A percentile compares a stretch with the other conserved stretches of the same genome.
phyloP scores from a whole-genome alignment of 192 early-diverging fungal genomes.

The Gigaspora rosea region DNA sequence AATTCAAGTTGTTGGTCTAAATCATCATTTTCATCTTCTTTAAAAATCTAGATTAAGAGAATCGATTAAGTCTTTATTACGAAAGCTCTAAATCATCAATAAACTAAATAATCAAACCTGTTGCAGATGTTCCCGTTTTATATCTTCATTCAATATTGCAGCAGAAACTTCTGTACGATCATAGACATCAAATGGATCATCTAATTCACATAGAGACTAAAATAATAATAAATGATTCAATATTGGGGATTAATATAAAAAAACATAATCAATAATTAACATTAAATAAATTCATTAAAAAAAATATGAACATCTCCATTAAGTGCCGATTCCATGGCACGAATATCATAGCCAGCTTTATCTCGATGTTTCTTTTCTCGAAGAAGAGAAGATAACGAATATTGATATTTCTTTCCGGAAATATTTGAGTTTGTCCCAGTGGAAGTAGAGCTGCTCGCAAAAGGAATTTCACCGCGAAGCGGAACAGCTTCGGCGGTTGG shows the following conservation, averaged over 20 bases:
- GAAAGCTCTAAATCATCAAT: no score
- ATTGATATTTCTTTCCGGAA: not conserved
- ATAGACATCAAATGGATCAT: slow-evolving; percentile 3
- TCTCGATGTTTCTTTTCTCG: slow-evolving; percentile 21
- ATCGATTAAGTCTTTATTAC: no score
- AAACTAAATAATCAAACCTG: not conserved
- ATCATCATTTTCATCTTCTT: not conserved
- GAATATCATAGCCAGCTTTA: slow-evolving; percentile 23
- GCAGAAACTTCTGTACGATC: slow-evolving; percentile 11
- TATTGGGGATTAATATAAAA: no score
- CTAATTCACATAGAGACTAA: not conserved
- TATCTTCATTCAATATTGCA: slow-evolving; percentile 5
- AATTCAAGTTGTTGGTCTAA: not conserved
- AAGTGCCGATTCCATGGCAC: not conserved
- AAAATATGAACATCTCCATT: not conserved
- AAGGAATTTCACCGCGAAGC: not conserved
- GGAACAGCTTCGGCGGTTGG: slow-evolving; percentile 9
- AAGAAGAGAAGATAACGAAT: slow-evolving; percentile 17
- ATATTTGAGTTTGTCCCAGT: not conserved
- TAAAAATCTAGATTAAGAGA: slow-evolving; percentile 7
- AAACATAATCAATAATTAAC: not conserved
- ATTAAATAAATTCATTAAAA: not conserved
- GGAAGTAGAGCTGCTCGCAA: not conserved
- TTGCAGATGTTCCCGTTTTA: slow-evolving; percentile 8
- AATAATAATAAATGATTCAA: not conserved